A percentile compares a stretch with the other conserved stretches of the same genome.
Conservation (phyloP, 306 rosid genomes). For the Pyrus communis region DNA sequence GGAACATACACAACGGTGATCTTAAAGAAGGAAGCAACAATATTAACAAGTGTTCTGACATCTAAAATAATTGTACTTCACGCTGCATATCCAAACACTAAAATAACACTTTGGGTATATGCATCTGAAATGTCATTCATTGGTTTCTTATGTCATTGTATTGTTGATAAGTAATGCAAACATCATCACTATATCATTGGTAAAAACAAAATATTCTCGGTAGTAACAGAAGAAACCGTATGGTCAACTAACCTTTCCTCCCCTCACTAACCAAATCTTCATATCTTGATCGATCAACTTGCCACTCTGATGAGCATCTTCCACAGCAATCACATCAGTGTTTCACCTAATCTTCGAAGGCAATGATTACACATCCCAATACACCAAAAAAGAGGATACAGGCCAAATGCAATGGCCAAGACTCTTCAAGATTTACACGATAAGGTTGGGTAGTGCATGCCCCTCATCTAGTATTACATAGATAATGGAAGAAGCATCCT, state of each 20-base stretch:
- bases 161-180: constrained; percentile 1
- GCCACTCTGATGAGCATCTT: constrained; percentile 12
- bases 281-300: background rate
- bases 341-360: background rate
- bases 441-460: constrained; percentile 12
- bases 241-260: background rate
- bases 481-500: constrained; percentile 99
- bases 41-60: background rate
- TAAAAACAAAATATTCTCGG: background rate
- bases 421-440: constrained; percentile 3
- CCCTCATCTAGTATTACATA: constrained; percentile 51
- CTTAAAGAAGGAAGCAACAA: background rate
- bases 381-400: background rate
- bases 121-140: background rate
- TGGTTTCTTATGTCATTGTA: constrained; percentile 3
- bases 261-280: background rate
- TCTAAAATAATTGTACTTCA: background rate
- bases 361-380: constrained; percentile 8
- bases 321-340: background rate
- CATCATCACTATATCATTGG: background rate
- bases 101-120: background rate
- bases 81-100: background rate
- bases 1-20: background rate
- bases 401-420: constrained; percentile 10
- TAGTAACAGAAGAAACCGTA: background rate